phyloP scores from a whole-genome alignment of 163 green algal species.

The Volvox carteri region DNA sequence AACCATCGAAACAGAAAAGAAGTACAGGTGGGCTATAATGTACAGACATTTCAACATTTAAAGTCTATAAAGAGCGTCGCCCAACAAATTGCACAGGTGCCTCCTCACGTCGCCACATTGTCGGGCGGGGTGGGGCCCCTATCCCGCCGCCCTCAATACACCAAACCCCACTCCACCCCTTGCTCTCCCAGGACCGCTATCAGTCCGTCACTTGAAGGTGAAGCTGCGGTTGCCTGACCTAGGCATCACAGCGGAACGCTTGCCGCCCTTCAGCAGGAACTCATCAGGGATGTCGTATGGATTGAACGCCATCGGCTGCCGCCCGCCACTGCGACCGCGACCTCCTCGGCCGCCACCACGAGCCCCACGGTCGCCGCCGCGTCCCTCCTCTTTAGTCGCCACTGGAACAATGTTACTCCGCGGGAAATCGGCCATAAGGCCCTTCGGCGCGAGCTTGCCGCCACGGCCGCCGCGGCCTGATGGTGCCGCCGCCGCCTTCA shows the following conservation, averaged over 20 bases:
- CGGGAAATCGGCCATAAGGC: conserved; percentile 32
- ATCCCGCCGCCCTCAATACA: too few relatives aligned
- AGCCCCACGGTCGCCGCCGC: background rate
- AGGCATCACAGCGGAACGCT: conserved; percentile 72
- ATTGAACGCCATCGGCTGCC: conserved; percentile 57
- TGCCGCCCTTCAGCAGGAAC: conserved; percentile 78
- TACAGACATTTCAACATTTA: too few relatives aligned
- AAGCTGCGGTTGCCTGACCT: conserved; percentile 79
- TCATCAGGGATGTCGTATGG: conserved; percentile 70
- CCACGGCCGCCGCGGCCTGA: too few relatives aligned
- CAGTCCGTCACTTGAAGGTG: conserved; percentile 68
- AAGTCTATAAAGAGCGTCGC: too few relatives aligned
- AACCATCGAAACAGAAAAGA: too few relatives aligned
- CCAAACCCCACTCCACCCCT: too few relatives aligned
- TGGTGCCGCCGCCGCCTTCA: conserved; percentile 5
- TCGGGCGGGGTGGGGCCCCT: too few relatives aligned
- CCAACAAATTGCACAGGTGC: too few relatives aligned
- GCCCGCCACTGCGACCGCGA: conserved; percentile 14
- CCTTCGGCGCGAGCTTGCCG: background rate
- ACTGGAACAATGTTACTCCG: background rate
- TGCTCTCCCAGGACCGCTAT: background rate
- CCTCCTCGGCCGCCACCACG: background rate
- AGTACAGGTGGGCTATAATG: too few relatives aligned
- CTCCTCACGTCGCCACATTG: too few relatives aligned
- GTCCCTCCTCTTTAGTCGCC: background rate